Conservation (phyloP, 164 flowering plant genomes). For the Nelumbo lutea region DNA sequence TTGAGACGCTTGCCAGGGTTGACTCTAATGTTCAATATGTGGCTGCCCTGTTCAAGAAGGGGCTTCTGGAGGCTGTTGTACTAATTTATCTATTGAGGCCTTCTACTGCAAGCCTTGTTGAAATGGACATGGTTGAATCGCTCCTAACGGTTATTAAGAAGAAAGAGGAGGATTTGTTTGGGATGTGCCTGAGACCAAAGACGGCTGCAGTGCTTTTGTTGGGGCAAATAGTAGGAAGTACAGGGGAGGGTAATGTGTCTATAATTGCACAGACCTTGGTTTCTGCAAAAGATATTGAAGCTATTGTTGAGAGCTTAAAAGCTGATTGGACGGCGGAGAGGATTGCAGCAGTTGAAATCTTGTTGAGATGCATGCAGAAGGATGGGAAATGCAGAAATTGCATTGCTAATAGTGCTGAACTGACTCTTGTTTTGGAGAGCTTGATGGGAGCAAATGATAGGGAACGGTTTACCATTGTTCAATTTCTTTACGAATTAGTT, state of each 20-base stretch:
- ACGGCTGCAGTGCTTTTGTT: conserved; percentile 55
- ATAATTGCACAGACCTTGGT: conserved; percentile 28
- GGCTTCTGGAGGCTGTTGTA: conserved; percentile 64
- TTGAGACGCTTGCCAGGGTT: conserved; percentile 60
- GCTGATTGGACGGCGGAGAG: conserved; percentile 50
- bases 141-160: conserved; percentile 41
- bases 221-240: conserved; percentile 38
- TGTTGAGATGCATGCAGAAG: conserved; percentile 56
- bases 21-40: conserved; percentile 66
- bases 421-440: conserved; percentile 54
- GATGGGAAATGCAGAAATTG: conserved; percentile 58
- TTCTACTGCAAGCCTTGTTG: conserved; percentile 32
- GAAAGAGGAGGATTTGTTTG: conserved; percentile 31
- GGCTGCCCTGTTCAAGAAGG: conserved; percentile 64
- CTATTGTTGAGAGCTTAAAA: conserved; percentile 42
- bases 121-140: conserved; percentile 56
- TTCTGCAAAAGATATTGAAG: conserved; percentile 37
- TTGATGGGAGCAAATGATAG: conserved; percentile 44
- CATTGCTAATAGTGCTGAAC: conserved; percentile 63
- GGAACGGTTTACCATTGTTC: conserved; percentile 53
- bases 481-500: conserved; percentile 56
- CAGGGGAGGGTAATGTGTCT: conserved; percentile 24
- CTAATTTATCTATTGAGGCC: conserved; percentile 57
- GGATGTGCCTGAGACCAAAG: conserved; percentile 51
- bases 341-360: conserved; percentile 57